Percentiles rank a stretch among this genome's conserved stretches.
Conservation (phyloP, 805 yeast genomes). For the Metahyphopichia silvanorum region DNA sequence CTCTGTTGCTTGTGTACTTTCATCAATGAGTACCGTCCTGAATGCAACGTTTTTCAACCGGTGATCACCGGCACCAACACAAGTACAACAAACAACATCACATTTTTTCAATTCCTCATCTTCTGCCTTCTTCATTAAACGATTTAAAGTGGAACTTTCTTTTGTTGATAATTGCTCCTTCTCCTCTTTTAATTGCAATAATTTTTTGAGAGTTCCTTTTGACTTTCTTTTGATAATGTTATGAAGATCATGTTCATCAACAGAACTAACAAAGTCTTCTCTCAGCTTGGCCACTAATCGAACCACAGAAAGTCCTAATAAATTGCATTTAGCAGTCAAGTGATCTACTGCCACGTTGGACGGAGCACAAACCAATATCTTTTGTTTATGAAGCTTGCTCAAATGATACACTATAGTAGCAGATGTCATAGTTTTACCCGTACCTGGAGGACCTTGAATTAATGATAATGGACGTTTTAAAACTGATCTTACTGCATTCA, state of each 20-base stretch:
- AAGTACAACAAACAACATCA: conserved; percentile 85
- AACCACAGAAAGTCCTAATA: conserved; percentile 73
- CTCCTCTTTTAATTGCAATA: conserved; percentile 56
- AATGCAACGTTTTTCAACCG: conserved; percentile 57
- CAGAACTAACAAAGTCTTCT: conserved; percentile 74
- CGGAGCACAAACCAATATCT: conserved; percentile 88
- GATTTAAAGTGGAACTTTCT: conserved; percentile 48
- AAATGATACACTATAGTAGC: conserved; percentile 83
- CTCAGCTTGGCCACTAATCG: conserved; percentile 73
- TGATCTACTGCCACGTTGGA: conserved; percentile 95
- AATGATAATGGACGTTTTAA: conserved; percentile 70
- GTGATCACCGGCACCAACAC: conserved; percentile 86
- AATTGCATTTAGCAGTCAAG: conserved; percentile 66
- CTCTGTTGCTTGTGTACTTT: conserved; percentile 90
- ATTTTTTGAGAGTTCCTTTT: conserved; percentile 54
- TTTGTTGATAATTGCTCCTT: conserved; percentile 62
- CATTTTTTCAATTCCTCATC: conserved; percentile 47
- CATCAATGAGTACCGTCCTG: conserved; percentile 83
- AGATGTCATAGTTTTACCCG: conserved; percentile 93
- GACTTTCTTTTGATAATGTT: conserved; percentile 47
- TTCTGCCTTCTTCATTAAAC: conserved; percentile 48
- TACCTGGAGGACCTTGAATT: conserved; percentile 83
- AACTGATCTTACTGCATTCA: conserved; percentile 69
- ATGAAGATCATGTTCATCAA: conserved; percentile 56
- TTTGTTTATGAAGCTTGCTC: conserved; percentile 55